Conservation (phyloP, 2,329 filamentous ascomycete species). For the Samsoniella hepiali region DNA sequence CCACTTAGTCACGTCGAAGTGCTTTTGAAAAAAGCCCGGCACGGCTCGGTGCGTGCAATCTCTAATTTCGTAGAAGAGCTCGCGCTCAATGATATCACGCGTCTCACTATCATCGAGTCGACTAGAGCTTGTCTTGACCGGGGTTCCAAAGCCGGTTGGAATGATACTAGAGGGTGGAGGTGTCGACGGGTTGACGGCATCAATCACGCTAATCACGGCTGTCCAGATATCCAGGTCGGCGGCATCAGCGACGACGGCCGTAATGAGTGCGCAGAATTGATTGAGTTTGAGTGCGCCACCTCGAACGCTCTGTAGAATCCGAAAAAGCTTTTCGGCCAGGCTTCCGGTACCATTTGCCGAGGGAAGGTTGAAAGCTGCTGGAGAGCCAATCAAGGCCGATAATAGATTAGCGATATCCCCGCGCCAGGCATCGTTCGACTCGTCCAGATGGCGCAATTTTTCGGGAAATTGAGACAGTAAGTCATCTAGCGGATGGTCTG, state of each 20-base stretch:
- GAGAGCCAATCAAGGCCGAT: background rate
- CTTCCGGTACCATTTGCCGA: slow-evolving; percentile 1
- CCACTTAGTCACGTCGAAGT: slow-evolving; percentile 15
- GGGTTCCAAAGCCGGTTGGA: slow-evolving; percentile 8
- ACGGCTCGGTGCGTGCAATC: slow-evolving; percentile 12
- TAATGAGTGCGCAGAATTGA: slow-evolving; percentile 12
- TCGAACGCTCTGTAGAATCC: slow-evolving; percentile 13
- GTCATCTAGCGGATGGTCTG: slow-evolving; percentile 16
- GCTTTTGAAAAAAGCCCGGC: slow-evolving; percentile 16
- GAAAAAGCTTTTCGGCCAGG: background rate
- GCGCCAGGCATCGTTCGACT: background rate
- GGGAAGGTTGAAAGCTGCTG: slow-evolving; percentile 15
- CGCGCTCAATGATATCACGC: slow-evolving; percentile 15
- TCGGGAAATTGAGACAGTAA: background rate
- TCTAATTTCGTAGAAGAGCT: slow-evolving; percentile 17
- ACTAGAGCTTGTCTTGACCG: slow-evolving; percentile 18
- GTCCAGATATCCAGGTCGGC: slow-evolving; percentile 17
- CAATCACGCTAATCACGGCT: slow-evolving; percentile 16
- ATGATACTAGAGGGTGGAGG: slow-evolving; percentile 6
- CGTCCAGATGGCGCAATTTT: slow-evolving; percentile 3
- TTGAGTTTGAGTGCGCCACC: background rate
- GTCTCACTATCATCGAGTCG: slow-evolving; percentile 16
- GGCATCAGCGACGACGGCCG: background rate
- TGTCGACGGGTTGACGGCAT: slow-evolving; percentile 8
- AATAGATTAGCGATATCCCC: slow-evolving; percentile 13